Evolutionary conservation across 2,329 filamentous ascomycete genomes (phyloP).

Genomic region (Cyphellophora europaea): DNA sequence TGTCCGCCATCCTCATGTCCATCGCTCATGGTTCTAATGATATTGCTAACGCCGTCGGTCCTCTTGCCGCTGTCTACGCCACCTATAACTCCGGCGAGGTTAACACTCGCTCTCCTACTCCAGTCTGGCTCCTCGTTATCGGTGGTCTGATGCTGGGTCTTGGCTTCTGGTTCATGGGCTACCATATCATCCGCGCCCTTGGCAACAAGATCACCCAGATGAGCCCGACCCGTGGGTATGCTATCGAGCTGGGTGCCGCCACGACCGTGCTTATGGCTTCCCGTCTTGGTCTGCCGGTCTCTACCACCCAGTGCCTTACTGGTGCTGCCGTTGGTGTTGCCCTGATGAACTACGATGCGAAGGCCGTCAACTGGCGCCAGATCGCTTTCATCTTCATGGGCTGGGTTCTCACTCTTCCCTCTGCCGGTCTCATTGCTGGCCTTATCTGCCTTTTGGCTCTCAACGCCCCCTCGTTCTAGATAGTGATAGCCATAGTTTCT

Average conservation of each 20-base stretch:
- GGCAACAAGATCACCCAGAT: slow-evolving; percentile 34
- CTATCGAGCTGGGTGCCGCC: slow-evolving; percentile 32
- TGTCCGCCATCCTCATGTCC: slow-evolving; percentile 31
- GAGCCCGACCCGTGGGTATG: slow-evolving; percentile 27
- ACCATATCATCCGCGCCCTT: slow-evolving; percentile 29
- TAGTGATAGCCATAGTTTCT: not conserved
- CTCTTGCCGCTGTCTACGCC: slow-evolving; percentile 30
- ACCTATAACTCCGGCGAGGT: slow-evolving; percentile 25
- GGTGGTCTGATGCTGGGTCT: slow-evolving; percentile 28
- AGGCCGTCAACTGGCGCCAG: slow-evolving; percentile 36
- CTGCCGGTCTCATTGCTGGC: slow-evolving; percentile 31
- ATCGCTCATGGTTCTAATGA: slow-evolving; percentile 38
- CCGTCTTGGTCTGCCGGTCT: slow-evolving; percentile 25
- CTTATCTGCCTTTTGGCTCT: slow-evolving; percentile 31
- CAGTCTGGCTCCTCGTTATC: slow-evolving; percentile 30
- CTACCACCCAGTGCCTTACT: slow-evolving; percentile 28
- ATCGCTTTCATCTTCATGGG: slow-evolving; percentile 33
- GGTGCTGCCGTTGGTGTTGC: slow-evolving; percentile 27
- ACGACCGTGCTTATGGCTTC: slow-evolving; percentile 29
- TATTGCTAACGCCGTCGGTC: slow-evolving; percentile 32
- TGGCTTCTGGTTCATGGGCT: slow-evolving; percentile 31
- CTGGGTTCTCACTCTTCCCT: slow-evolving; percentile 36
- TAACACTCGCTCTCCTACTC: slow-evolving; percentile 23
- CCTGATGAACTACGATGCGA: slow-evolving; percentile 27
- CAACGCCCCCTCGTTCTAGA: slow-evolving; percentile 30